Evolutionary conservation across 352 stramenopile genomes (phyloP).

Genomic region (Globisporangium ultimum): DNA sequence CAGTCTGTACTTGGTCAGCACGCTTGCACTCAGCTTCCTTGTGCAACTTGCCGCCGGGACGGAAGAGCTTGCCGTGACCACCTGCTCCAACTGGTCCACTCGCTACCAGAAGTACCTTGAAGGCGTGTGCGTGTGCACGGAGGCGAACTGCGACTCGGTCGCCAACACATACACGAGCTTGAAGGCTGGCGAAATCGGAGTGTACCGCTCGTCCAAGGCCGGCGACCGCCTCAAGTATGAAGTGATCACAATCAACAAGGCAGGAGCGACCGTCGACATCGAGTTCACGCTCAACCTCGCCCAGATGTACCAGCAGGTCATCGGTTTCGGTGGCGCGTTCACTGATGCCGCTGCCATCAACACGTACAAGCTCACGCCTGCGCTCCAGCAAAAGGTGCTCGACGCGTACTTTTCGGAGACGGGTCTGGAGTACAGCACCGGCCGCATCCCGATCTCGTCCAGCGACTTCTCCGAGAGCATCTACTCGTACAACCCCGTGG

Average conservation of each 20-base stretch:
- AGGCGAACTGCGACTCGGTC: slow-evolving; percentile 46
- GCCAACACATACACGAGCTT: slow-evolving; percentile 44
- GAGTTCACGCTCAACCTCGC: slow-evolving; percentile 47
- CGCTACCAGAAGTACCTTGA: slow-evolving; percentile 43
- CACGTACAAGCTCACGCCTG: slow-evolving; percentile 52
- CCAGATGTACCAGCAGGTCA: slow-evolving; percentile 68
- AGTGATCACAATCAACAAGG: slow-evolving; percentile 20
- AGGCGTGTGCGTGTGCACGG: slow-evolving; percentile 52
- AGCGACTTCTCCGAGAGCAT: slow-evolving; percentile 66
- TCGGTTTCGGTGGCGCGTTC: slow-evolving; percentile 87
- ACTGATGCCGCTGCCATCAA: slow-evolving; percentile 67
- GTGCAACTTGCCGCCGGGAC: too few species aligned
- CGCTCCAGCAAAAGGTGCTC: slow-evolving; percentile 48
- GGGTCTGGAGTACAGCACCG: slow-evolving; percentile 66
- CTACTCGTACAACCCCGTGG: slow-evolving; percentile 38
- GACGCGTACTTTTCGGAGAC: slow-evolving; percentile 56
- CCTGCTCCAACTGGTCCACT: slow-evolving; percentile 41
- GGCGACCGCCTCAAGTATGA: slow-evolving; percentile 47
- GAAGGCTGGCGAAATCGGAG: slow-evolving; percentile 27
- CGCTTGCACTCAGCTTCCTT: too few species aligned
- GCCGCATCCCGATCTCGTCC: slow-evolving; percentile 66
- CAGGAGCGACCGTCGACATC: slow-evolving; percentile 17
- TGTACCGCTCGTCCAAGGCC: slow-evolving; percentile 42
- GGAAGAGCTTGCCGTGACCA: too few species aligned
- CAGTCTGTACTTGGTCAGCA: too few species aligned